Evolutionary conservation across 2,329 filamentous ascomycete species (phyloP).

Genomic region (Alternaria arbusti): DNA sequence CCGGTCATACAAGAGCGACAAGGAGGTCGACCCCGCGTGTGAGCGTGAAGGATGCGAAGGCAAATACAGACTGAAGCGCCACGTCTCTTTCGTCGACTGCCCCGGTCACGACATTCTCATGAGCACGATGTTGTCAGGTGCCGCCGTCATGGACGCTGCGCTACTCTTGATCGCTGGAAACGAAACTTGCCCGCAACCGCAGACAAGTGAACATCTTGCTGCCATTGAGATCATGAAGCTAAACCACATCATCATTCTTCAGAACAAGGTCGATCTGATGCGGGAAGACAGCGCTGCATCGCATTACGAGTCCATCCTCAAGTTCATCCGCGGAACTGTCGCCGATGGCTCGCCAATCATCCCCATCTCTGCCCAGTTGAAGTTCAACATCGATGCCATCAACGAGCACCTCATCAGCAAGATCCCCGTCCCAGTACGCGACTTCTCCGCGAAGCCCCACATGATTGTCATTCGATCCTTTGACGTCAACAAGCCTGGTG

Average conservation of each 20-base stretch:
- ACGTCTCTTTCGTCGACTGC: slow-evolving; percentile 88
- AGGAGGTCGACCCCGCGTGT: slow-evolving; percentile 95
- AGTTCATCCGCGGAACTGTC: slow-evolving; percentile 97
- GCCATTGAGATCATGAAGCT: slow-evolving; percentile 99
- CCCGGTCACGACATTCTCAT: slow-evolving; percentile 99
- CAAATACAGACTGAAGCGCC: slow-evolving; percentile 78
- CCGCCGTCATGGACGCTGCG: slow-evolving; percentile 98
- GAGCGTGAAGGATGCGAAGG: slow-evolving; percentile 91
- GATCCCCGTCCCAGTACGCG: slow-evolving; percentile 88
- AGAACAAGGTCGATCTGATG: slow-evolving; percentile 99
- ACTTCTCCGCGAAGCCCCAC: slow-evolving; percentile 90
- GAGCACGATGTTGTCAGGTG: slow-evolving; percentile 99
- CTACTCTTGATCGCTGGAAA: slow-evolving; percentile 96
- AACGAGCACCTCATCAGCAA: slow-evolving; percentile 95
- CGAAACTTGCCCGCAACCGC: slow-evolving; percentile 96
- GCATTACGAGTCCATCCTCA: slow-evolving; percentile 96
- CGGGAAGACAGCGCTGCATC: slow-evolving; percentile 90
- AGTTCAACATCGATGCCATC: slow-evolving; percentile 99
- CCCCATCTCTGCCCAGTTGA: slow-evolving; percentile 95
- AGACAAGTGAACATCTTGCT: slow-evolving; percentile 97
- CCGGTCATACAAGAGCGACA: slow-evolving; percentile 97
- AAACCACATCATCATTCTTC: slow-evolving; percentile 98
- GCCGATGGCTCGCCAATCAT: slow-evolving; percentile 95
- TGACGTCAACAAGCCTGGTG: slow-evolving; percentile 99
- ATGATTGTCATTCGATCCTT: slow-evolving; percentile 99